Evolutionary conservation across 2,329 filamentous ascomycete species (phyloP), one percentile per base, ranked within the genome.

Genomic region (Phaeosphaeria sp.): DNA sequence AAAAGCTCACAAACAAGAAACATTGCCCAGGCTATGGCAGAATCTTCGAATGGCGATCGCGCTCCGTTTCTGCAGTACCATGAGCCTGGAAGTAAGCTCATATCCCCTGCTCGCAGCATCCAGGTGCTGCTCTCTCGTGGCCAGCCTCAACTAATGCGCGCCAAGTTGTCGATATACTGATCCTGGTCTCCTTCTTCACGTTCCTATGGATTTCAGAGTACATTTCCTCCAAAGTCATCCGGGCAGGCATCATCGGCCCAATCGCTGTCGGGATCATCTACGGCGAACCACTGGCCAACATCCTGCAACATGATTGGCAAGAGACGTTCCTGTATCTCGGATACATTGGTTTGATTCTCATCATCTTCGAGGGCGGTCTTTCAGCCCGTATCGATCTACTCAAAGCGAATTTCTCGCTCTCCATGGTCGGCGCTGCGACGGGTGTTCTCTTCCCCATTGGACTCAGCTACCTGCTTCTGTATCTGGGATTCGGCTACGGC

Each of bases 321-420:
- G 55, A 65, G 36, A 59, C 60, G 24, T 82, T 83, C 54, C 68
- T 83, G 4, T 75, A 74, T 2, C 60, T 83, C 21, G 81, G 82
- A 20, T 83, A 83, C 63, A 69, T 83, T 18, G 81, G 82, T 1
- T 66, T 83, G 45, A 79, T 84, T 46, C 65, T 84, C 40, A 82
- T 84, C 55, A 83, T 83, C 42, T 83, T 83, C 55, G 80, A 83
- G 71, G 82, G 81, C n/a, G 81, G 81, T 1, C 70, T 84, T 17
- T 77, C 78, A 9, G 74, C 81, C 27, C 79, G 80, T 0, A 65
- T 83, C 2, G 81, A 83, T 60, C 73, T 83, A 1, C 71, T 83
- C 9, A 78, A 78, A 63, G 73, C 77, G 30, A 83, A 83, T 55
- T 76, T 83, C 44, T 17, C 77, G 2, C 69, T 82, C 30, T 81